Percentiles rank a stretch among this genome's conserved stretches.
Evolutionary conservation across 192 early-diverging fungal species (phyloP).

Genomic region (Coemansia asiatica): DNA sequence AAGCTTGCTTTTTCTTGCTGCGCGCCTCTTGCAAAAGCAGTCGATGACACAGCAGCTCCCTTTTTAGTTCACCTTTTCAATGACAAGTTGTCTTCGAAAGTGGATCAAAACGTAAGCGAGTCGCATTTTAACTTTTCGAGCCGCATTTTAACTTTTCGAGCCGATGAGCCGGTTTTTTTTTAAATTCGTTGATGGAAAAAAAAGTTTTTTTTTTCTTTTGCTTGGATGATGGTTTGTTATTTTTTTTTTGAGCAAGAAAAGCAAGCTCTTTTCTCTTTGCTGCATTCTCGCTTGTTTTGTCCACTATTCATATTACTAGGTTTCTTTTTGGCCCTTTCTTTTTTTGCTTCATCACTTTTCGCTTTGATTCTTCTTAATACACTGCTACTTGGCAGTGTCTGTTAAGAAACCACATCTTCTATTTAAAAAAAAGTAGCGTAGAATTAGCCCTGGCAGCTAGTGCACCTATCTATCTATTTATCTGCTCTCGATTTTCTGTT

Average conservation of each 20-base stretch:
- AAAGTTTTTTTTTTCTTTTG: constrained; percentile 1
- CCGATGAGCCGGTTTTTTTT: no score
- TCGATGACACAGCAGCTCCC: no score
- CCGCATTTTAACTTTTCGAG: no score
- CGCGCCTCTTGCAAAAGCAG: no score
- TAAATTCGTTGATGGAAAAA: no score
- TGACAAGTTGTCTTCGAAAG: no score
- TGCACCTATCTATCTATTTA: not conserved
- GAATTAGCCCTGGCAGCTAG: not conserved
- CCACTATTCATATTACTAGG: not conserved
- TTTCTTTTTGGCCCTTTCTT: constrained; percentile 1
- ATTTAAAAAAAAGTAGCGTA: not conserved
- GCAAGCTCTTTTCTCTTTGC: not conserved
- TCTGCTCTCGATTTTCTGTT: not conserved
- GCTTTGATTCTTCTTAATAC: not conserved
- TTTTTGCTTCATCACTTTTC: no score
- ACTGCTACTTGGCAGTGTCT: not conserved
- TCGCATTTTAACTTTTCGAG: no score
- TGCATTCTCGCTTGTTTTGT: not conserved
- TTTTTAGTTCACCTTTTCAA: no score
- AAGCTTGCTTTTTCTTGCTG: no score
- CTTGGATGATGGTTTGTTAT: not conserved
- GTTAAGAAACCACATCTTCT: not conserved
- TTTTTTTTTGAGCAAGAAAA: not conserved
- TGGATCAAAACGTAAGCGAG: no score